These are phyloP conservation scores for Penicillium lividum DNA, from an alignment of 495 filamentous ascomycete species.

Conservation along the genomic window DNA sequence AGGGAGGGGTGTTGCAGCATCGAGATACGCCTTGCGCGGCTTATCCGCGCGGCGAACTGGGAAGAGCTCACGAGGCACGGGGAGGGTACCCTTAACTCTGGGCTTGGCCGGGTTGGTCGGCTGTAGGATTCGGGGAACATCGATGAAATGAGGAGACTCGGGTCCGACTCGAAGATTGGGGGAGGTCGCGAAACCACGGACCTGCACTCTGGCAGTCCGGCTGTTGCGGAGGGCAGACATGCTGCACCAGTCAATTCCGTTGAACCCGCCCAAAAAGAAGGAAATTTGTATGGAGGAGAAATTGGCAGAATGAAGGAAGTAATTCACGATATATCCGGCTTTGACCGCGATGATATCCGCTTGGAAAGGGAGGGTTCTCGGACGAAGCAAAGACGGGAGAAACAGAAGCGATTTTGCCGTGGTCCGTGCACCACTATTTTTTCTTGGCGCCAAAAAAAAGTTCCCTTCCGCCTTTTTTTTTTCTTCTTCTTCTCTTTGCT, in stretches of 20 bases:
- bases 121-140: constrained; percentile 59
- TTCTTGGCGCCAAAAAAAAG: constrained; percentile 46
- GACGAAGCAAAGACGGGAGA: constrained; percentile 28
- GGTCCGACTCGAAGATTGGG: constrained; percentile 51
- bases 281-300: neutral
- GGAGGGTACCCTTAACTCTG: constrained; percentile 69
- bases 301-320: neutral
- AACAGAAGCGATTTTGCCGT: constrained; percentile 48
- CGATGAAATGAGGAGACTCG: constrained; percentile 73
- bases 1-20: constrained; percentile 42
- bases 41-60: constrained; percentile 50
- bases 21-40: constrained; percentile 54
- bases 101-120: constrained; percentile 45
- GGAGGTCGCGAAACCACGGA: constrained; percentile 46
- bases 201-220: constrained; percentile 46
- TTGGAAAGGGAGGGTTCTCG: constrained; percentile 16
- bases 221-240: constrained; percentile 46
- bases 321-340: constrained; percentile 8
- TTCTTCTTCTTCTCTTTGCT: constrained; percentile 35
- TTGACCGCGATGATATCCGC: constrained; percentile 3
- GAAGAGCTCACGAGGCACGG: constrained; percentile 68
- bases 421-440: constrained; percentile 40
- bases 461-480: constrained; percentile 30
- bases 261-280: neutral
- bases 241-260: constrained; percentile 13